These are phyloP conservation scores for Kluyveromyces wickerhamii DNA, from an alignment of 805 yeast genomes.

Conservation along the genomic window DNA sequence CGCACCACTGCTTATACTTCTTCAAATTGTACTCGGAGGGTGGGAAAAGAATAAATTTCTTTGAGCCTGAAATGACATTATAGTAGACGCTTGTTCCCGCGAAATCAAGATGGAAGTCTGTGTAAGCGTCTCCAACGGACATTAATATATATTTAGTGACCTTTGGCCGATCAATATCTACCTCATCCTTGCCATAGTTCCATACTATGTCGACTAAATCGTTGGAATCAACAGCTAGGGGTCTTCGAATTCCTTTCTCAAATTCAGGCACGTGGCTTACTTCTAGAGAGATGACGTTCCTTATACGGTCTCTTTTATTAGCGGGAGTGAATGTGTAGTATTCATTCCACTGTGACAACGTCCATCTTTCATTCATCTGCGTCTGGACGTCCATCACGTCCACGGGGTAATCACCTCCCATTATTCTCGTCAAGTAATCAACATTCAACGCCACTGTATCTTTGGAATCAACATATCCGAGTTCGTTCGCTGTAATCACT, in stretches of 20 bases:
- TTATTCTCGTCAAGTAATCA: slow-evolving; percentile 29
- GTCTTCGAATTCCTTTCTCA: slow-evolving; percentile 47
- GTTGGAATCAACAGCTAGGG: slow-evolving; percentile 51
- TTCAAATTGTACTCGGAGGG: slow-evolving; percentile 59
- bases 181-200: slow-evolving; percentile 27
- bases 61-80: slow-evolving; percentile 67
- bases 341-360: slow-evolving; percentile 62
- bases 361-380: slow-evolving; percentile 60
- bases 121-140: slow-evolving; percentile 74
- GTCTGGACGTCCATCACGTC: slow-evolving; percentile 89
- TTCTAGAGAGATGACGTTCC: slow-evolving; percentile 79
- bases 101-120: slow-evolving; percentile 88
- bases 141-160: slow-evolving; percentile 75
- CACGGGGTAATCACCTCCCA: slow-evolving; percentile 57
- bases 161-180: slow-evolving; percentile 37
- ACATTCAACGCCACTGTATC: slow-evolving; percentile 14
- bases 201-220: slow-evolving; percentile 70
- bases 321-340: slow-evolving; percentile 45
- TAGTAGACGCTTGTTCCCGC: slow-evolving; percentile 91
- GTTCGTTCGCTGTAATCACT: slow-evolving; percentile 11
- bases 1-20: slow-evolving; percentile 67
- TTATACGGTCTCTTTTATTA: slow-evolving; percentile 49
- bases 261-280: slow-evolving; percentile 49
- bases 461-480: slow-evolving; percentile 9
- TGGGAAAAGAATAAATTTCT: slow-evolving; percentile 70